Percentiles rank a stretch among this genome's conserved stretches.
phyloP scores from a whole-genome alignment of 257 asterid species.

The Jaltomata sinuosa region DNA sequence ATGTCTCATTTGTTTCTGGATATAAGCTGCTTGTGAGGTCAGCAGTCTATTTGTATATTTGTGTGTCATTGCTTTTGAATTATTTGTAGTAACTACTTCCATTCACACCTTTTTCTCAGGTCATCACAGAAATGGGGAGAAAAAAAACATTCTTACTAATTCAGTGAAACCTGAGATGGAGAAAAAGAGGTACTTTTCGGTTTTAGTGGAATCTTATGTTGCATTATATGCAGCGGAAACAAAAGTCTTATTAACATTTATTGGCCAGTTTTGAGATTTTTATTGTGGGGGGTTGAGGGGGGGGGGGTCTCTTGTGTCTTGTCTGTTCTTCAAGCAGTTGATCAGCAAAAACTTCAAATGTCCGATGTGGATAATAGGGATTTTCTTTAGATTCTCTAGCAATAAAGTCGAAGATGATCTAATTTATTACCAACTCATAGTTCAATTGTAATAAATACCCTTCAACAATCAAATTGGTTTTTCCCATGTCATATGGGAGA shows the following conservation, averaged over 20 bases:
- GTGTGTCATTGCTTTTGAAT: not conserved
- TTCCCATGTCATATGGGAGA: not conserved
- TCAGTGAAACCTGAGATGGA: conserved; percentile 29
- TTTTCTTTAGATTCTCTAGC: not conserved
- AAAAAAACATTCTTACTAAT: conserved; percentile 18
- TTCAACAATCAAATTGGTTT: not conserved
- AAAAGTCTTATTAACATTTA: not conserved
- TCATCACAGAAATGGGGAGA: conserved; percentile 18
- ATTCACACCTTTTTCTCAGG: conserved; percentile 22
- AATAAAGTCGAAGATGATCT: not conserved
- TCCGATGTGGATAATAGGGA: not conserved
- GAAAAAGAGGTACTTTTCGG: conserved; percentile 44
- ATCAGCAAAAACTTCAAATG: not conserved
- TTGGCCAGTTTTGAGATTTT: not conserved
- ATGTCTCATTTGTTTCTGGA: not conserved
- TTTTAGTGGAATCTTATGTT: not conserved
- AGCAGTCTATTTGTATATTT: not conserved
- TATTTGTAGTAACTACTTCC: not conserved
- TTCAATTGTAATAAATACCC: not conserved
- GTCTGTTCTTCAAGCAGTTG: not conserved
- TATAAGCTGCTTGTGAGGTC: not conserved
- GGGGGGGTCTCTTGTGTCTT: not conserved
- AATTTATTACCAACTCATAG: not conserved
- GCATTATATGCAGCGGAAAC: not conserved
- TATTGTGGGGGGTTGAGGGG: not conserved